Evolutionary conservation across 805 yeast species (phyloP).

Genomic region (Saccharomyces jurei): DNA sequence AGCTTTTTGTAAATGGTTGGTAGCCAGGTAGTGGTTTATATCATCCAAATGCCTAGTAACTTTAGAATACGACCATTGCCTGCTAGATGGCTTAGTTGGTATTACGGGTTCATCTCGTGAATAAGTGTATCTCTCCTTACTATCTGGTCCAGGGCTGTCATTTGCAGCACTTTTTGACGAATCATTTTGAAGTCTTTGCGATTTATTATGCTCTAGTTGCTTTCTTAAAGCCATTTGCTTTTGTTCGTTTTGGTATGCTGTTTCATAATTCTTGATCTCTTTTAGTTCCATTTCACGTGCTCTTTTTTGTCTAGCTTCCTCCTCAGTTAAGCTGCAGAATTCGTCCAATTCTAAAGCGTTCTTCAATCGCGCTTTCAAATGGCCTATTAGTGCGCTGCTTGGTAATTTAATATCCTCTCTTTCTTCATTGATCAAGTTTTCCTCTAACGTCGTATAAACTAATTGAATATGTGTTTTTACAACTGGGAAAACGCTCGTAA

Average conservation of each 20-base stretch:
- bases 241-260: conserved; percentile 15
- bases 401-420: conserved; percentile 79
- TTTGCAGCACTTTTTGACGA: not conserved
- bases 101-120: not conserved
- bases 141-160: not conserved
- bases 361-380: conserved; percentile 46
- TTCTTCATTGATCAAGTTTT: conserved; percentile 43
- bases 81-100: not conserved
- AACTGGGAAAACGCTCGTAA: conserved; percentile 56
- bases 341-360: conserved; percentile 49
- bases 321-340: conserved; percentile 37
- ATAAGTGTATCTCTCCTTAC: not conserved
- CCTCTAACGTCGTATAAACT: conserved; percentile 40
- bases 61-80: conserved; percentile 13
- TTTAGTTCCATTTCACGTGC: conserved; percentile 11
- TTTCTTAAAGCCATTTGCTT: conserved; percentile 19
- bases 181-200: conserved; percentile 5
- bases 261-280: conserved; percentile 17
- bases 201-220: conserved; percentile 16
- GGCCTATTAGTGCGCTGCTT: conserved; percentile 62
- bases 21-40: conserved; percentile 8
- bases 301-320: conserved; percentile 11
- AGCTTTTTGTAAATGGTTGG: conserved; percentile 11
- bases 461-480: conserved; percentile 57
- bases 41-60: conserved; percentile 18